Evolutionary conservation across 208 protist species (phyloP).

Genomic region (Strigomonas galati): DNA sequence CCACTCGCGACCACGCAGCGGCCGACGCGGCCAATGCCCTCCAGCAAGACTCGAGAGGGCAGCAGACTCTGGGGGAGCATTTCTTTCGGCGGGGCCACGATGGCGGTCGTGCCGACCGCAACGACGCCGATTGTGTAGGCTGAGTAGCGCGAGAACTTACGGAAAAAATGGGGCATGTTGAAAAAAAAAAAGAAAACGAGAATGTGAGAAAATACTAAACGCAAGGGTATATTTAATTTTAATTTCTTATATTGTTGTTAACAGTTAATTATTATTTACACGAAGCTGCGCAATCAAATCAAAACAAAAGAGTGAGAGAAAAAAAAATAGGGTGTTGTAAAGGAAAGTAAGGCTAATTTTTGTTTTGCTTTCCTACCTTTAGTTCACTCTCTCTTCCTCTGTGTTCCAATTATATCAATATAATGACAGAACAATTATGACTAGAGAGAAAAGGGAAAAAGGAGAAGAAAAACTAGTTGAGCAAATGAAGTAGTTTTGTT

Average conservation of each 20-base stretch:
- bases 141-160: conserved; percentile 19
- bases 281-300: background rate
- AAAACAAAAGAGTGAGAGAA: background rate
- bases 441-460: background rate
- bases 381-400: background rate
- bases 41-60: conserved; percentile 66
- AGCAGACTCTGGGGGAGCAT: conserved; percentile 54
- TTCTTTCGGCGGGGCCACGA: conserved; percentile 70
- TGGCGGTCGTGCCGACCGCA: conserved; percentile 22
- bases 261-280: background rate
- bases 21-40: conserved; percentile 71
- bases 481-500: background rate
- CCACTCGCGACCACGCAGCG: conserved; percentile 70
- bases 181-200: conserved; percentile 13
- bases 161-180: conserved; percentile 6
- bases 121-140: conserved; percentile 21
- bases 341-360: background rate
- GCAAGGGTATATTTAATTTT: background rate
- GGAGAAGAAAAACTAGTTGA: background rate
- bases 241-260: background rate
- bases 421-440: background rate
- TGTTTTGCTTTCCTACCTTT: background rate
- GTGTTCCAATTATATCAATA: background rate
- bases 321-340: background rate
- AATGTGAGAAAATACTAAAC: background rate